Conservation (phyloP, 1,284 basidiomycete species). For the Albatrellus sp. region DNA sequence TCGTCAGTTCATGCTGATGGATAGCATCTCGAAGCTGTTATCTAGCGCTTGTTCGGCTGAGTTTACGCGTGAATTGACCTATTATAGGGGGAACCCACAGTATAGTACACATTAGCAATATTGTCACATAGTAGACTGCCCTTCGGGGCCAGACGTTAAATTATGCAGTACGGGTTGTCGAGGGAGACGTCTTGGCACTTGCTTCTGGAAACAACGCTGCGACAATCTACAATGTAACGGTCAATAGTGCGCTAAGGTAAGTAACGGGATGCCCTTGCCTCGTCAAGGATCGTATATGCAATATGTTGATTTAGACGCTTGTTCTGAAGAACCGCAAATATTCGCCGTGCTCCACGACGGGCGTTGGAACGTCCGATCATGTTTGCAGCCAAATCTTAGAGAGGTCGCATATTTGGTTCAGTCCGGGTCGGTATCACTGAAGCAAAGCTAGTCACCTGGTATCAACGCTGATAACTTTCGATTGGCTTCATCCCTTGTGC, state of each 20-base stretch:
- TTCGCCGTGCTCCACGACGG: constrained; percentile 76
- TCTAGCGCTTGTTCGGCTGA: too few relatives aligned
- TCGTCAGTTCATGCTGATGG: too few relatives aligned
- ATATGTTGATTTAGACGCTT: constrained; percentile 87
- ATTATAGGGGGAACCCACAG: too few relatives aligned
- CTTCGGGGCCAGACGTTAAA: too few relatives aligned
- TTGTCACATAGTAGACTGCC: too few relatives aligned
- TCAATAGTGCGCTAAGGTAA: not conserved
- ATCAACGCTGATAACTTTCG: constrained; percentile 81
- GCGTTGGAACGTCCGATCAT: constrained; percentile 95
- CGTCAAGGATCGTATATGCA: constrained; percentile 76
- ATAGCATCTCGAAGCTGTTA: too few relatives aligned
- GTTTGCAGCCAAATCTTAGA: constrained; percentile 80
- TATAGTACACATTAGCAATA: too few relatives aligned
- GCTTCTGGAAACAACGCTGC: constrained; percentile 42
- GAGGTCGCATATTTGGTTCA: not conserved
- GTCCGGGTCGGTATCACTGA: constrained; percentile 5
- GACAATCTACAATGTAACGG: constrained; percentile 32
- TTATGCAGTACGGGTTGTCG: not conserved
- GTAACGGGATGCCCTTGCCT: constrained; percentile 34
- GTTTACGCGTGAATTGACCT: too few relatives aligned
- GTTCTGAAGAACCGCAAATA: constrained; percentile 91
- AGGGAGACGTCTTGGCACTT: not conserved
- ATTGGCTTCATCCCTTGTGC: constrained; percentile 76
- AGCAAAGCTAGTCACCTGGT: constrained; percentile 46